Conservation (phyloP, 257 asterid genomes). For the Cynanchum wilfordii region DNA sequence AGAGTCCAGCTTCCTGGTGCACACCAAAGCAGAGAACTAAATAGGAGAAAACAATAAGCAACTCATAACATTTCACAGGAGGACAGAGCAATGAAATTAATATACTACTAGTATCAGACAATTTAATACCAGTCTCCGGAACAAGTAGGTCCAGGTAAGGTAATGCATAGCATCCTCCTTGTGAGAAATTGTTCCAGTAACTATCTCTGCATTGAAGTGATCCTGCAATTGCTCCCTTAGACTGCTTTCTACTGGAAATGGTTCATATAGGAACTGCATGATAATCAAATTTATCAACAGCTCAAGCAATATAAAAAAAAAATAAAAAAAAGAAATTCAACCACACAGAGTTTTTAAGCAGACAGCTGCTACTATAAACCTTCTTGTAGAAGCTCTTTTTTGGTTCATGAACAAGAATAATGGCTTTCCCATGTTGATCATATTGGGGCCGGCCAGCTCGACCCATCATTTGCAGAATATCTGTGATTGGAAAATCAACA, state of each 20-base stretch:
- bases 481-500: conserved; percentile 95
- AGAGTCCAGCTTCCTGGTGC: neutral
- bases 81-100: neutral
- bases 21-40: neutral
- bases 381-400: conserved; percentile 97
- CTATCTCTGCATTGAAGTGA: conserved; percentile 96
- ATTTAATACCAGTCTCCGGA: conserved; percentile 81
- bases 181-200: conserved; percentile 85
- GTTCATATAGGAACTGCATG: conserved; percentile 89
- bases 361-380: conserved; percentile 29
- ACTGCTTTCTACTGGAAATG: conserved; percentile 99
- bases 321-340: conserved; percentile 8
- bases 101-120: conserved; percentile 9
- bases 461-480: conserved; percentile 98
- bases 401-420: conserved; percentile 98
- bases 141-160: conserved; percentile 98
- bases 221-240: conserved; percentile 90
- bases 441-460: conserved; percentile 99
- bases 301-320: neutral
- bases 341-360: conserved; percentile 7
- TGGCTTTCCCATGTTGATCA: conserved; percentile 98
- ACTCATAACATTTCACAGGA: neutral
- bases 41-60: neutral
- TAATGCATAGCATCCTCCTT: conserved; percentile 95
- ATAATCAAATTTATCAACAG: neutral